Percentiles rank a stretch among this genome's conserved stretches.
phyloP scores from a whole-genome alignment of 495 filamentous ascomycete species.

The Hyaloscypha hepaticicola region DNA sequence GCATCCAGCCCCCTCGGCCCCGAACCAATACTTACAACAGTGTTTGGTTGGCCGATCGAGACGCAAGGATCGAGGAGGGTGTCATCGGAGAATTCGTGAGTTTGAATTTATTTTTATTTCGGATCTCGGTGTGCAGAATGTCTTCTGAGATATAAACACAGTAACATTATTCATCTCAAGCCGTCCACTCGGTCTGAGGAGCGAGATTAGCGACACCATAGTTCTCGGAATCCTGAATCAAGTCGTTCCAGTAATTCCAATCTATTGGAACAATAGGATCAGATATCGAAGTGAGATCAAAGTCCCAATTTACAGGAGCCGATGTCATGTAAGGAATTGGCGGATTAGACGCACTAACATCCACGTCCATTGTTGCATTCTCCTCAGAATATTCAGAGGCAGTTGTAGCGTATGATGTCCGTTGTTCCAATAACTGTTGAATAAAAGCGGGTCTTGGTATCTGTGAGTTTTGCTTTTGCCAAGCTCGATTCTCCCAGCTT shows the following conservation, averaged over 20 bases:
- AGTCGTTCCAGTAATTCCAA: constrained; percentile 1
- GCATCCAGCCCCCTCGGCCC: background rate
- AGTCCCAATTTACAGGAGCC: background rate
- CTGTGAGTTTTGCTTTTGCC: background rate
- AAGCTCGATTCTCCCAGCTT: background rate
- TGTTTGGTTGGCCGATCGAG: background rate
- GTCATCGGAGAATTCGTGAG: background rate
- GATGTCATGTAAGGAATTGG: background rate
- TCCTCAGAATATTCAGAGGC: constrained; percentile 1
- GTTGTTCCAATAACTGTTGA: background rate
- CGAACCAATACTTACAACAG: background rate
- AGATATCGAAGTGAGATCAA: background rate
- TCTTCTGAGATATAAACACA: background rate
- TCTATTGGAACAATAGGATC: background rate
- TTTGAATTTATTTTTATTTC: background rate
- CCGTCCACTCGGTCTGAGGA: background rate
- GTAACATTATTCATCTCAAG: background rate
- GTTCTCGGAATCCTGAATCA: background rate
- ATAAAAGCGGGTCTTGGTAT: background rate
- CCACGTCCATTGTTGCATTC: too few species aligned
- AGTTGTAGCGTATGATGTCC: background rate
- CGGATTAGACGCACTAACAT: background rate
- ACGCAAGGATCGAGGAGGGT: background rate
- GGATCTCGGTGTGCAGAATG: background rate
- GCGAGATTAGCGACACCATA: background rate